phyloP scores from a whole-genome alignment of 1,284 basidiomycete species.

The Ceratobasidium theobromae region DNA sequence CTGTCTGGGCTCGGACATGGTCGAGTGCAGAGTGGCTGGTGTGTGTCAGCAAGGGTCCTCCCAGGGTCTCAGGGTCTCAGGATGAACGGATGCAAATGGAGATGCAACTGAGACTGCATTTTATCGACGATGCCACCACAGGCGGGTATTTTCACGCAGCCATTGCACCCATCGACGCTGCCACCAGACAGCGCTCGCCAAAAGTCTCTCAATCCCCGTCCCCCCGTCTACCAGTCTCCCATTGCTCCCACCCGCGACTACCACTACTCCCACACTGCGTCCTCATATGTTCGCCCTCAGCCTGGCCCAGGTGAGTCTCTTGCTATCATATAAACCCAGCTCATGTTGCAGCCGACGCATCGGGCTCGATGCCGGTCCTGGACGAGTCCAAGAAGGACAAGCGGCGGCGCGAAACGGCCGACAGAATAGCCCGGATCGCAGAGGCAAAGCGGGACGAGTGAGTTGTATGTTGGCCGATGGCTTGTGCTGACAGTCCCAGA shows the following conservation, averaged over 20 bases:
- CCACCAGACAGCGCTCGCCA: slow-evolving; percentile 19
- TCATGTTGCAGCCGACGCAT: slow-evolving; percentile 8
- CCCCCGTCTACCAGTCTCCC: background rate
- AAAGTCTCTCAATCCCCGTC: slow-evolving; percentile 23
- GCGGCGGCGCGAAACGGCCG: slow-evolving; percentile 64
- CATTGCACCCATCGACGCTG: slow-evolving; percentile 26
- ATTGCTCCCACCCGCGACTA: background rate
- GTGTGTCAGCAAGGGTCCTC: background rate
- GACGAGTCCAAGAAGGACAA: slow-evolving; percentile 58
- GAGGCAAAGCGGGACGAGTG: slow-evolving; percentile 71
- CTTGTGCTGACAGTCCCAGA: slow-evolving; percentile 36
- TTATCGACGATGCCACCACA: slow-evolving; percentile 11
- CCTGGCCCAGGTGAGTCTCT: slow-evolving; percentile 23
- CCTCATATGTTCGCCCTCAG: background rate
- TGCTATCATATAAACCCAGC: background rate
- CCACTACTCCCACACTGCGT: background rate
- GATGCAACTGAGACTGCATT: background rate
- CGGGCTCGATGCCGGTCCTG: background rate
- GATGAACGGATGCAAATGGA: slow-evolving; percentile 17
- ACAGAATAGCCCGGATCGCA: slow-evolving; percentile 59
- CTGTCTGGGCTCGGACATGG: slow-evolving; percentile 30
- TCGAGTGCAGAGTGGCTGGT: slow-evolving; percentile 15
- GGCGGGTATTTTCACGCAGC: slow-evolving; percentile 25
- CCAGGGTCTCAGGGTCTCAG: slow-evolving; percentile 14
- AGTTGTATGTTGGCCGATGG: slow-evolving; percentile 45